A percentile compares a stretch with the other conserved stretches of the same genome.
These are phyloP conservation scores for Aciculosporium take DNA, from an alignment of 2,329 filamentous ascomycete species.

Conservation along the genomic window DNA sequence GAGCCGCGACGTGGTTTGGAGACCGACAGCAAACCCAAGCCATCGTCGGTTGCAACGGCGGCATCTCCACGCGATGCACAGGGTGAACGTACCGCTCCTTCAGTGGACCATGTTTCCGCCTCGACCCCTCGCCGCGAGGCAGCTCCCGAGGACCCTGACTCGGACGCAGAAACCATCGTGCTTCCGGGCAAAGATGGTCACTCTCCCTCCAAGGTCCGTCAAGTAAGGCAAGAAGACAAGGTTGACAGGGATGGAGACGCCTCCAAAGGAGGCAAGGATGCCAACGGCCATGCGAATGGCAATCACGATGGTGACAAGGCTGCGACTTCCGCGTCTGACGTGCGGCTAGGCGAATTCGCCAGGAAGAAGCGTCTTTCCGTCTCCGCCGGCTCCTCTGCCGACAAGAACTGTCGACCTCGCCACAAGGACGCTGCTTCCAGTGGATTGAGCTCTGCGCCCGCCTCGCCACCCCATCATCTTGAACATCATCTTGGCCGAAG, in stretches of 20 bases:
- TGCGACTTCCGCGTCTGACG: constrained; percentile 19
- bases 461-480: constrained; percentile 33
- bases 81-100: constrained; percentile 1
- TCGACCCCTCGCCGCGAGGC: constrained; percentile 19
- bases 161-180: constrained; percentile 60
- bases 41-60: constrained; percentile 6
- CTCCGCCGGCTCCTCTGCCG: constrained; percentile 16
- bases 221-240: constrained; percentile 50
- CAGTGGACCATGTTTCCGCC: constrained; percentile 2
- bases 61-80: constrained; percentile 8
- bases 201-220: constrained; percentile 48
- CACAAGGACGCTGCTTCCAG: constrained; percentile 37
- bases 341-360: constrained; percentile 17
- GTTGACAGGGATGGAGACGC: constrained; percentile 39
- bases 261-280: constrained; percentile 18
- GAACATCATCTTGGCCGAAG: constrained; percentile 18
- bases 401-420: constrained; percentile 26
- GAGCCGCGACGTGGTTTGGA: constrained; percentile 23
- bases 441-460: constrained; percentile 43
- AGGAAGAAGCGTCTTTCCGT: constrained; percentile 37
- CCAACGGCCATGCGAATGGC: constrained; percentile 19
- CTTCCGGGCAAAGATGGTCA: constrained; percentile 50
- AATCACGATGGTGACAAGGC: constrained; percentile 18
- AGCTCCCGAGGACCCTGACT: constrained; percentile 41
- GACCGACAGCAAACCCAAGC: constrained; percentile 11